phyloP scores from a whole-genome alignment of 306 rosid genomes.

The Casuarina equisetifolia region DNA sequence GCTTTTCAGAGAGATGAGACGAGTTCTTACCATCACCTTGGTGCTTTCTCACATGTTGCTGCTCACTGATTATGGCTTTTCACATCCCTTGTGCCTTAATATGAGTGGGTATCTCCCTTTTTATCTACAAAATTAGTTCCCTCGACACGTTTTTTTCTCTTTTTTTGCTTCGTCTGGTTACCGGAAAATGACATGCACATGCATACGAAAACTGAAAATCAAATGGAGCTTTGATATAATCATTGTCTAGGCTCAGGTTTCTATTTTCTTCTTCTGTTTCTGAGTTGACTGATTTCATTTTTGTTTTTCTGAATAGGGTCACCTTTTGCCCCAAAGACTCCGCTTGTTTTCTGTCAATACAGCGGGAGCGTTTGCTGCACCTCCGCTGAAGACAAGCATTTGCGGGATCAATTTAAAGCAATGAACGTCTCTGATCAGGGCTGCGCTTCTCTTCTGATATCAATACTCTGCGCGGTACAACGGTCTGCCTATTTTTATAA shows the following conservation, averaged over 20 bases:
- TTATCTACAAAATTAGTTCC: not conserved
- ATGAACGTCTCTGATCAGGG: constrained; percentile 24
- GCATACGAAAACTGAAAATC: not conserved
- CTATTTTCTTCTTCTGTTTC: not conserved
- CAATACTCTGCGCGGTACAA: constrained; percentile 41
- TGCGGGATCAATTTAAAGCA: constrained; percentile 16
- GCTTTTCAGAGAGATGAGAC: constrained; percentile 23
- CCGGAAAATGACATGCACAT: not conserved
- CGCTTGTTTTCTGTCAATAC: constrained; percentile 42
- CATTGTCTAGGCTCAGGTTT: not conserved
- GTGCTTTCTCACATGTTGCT: constrained; percentile 26
- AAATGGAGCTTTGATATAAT: not conserved
- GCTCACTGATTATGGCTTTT: constrained; percentile 17
- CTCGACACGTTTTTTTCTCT: not conserved
- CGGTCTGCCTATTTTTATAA: not conserved
- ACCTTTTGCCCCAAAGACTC: constrained; percentile 24
- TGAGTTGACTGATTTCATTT: not conserved
- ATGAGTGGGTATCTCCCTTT: constrained; percentile 28
- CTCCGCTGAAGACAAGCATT: constrained; percentile 30
- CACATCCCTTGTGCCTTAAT: constrained; percentile 39
- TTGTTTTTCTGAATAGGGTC: constrained; percentile 26
- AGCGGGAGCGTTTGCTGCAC: constrained; percentile 42
- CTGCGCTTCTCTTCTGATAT: constrained; percentile 36
- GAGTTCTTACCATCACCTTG: constrained; percentile 13
- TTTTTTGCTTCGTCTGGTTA: not conserved